Conservation (phyloP, 2,329 filamentous ascomycete genomes). For the Colletotrichum sp. region DNA sequence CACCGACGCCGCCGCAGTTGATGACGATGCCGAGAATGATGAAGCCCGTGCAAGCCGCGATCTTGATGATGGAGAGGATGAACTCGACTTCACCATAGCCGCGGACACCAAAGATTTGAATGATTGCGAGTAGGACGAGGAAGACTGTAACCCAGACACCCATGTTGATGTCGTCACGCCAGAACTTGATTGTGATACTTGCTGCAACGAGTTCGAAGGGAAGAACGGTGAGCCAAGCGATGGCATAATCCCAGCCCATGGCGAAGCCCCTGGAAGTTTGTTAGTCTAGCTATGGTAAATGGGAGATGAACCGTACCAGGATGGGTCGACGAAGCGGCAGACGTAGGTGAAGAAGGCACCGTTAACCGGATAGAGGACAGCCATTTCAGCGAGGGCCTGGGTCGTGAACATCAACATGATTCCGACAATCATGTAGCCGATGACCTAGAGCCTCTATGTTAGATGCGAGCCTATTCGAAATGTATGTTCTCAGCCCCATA, state of each 20-base stretch:
- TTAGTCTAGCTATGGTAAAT: not conserved
- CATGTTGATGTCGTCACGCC: conserved; percentile 54
- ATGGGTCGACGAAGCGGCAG: conserved; percentile 65
- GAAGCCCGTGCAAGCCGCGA: conserved; percentile 31
- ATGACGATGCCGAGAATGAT: conserved; percentile 26
- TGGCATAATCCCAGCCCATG: conserved; percentile 54
- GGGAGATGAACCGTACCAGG: conserved; percentile 41
- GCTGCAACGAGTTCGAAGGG: conserved; percentile 76
- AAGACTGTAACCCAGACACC: conserved; percentile 60
- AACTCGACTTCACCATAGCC: conserved; percentile 68
- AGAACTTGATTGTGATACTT: conserved; percentile 75
- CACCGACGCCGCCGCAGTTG: conserved; percentile 23
- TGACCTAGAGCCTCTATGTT: conserved; percentile 26
- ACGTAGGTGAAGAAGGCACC: conserved; percentile 69
- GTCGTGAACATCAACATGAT: conserved; percentile 66
- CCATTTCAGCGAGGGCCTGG: conserved; percentile 65
- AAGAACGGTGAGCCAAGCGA: conserved; percentile 75
- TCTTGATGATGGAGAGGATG: conserved; percentile 61
- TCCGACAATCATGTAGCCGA: conserved; percentile 61
- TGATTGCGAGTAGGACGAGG: conserved; percentile 47
- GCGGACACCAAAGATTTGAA: conserved; percentile 56
- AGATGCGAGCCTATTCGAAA: not conserved
- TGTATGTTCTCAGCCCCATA: conserved; percentile 32
- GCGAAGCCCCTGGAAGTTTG: conserved; percentile 49
- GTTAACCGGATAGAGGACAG: conserved; percentile 66